Evolutionary conservation across 2,329 filamentous ascomycete species (phyloP).

Genomic region (Venturia aucupariae): DNA sequence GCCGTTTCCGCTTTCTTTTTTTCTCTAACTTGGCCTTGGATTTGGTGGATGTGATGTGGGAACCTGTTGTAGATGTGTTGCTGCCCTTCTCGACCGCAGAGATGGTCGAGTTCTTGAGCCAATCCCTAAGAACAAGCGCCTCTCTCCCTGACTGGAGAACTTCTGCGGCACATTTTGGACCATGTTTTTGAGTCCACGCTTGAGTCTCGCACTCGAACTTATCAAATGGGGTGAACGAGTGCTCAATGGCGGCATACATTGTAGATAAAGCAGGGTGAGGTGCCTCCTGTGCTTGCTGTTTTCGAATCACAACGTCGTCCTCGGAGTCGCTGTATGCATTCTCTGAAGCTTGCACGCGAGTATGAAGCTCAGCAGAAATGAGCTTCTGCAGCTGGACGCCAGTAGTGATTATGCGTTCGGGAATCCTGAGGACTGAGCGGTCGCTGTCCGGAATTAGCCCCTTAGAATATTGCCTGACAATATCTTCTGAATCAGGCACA

Average conservation of each 20-base stretch:
- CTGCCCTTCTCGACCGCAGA: constrained; percentile 61
- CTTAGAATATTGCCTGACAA: not conserved
- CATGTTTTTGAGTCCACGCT: constrained; percentile 79
- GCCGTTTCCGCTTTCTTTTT: constrained; percentile 58
- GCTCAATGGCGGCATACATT: constrained; percentile 52
- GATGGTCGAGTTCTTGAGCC: constrained; percentile 69
- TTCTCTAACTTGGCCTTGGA: constrained; percentile 19
- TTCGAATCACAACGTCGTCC: not conserved
- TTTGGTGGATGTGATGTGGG: constrained; percentile 11
- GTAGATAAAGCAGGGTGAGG: constrained; percentile 50
- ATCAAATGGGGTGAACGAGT: constrained; percentile 69
- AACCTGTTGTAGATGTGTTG: constrained; percentile 23
- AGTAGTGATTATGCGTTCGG: constrained; percentile 1
- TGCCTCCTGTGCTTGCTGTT: constrained; percentile 31
- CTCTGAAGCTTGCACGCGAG: not conserved
- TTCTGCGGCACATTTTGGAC: constrained; percentile 57
- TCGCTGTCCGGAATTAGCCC: not conserved
- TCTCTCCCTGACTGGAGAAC: constrained; percentile 70
- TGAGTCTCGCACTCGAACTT: constrained; percentile 61
- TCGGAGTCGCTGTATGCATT: not conserved
- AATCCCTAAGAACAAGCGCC: constrained; percentile 62
- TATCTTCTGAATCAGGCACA: constrained; percentile 8
- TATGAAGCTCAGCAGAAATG: not conserved
- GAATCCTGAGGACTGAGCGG: constrained; percentile 4
- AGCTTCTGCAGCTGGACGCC: not conserved